These are phyloP conservation scores for Lachnellula cervina DNA, from an alignment of 2,329 filamentous ascomycete genomes.

Conservation along the genomic window DNA sequence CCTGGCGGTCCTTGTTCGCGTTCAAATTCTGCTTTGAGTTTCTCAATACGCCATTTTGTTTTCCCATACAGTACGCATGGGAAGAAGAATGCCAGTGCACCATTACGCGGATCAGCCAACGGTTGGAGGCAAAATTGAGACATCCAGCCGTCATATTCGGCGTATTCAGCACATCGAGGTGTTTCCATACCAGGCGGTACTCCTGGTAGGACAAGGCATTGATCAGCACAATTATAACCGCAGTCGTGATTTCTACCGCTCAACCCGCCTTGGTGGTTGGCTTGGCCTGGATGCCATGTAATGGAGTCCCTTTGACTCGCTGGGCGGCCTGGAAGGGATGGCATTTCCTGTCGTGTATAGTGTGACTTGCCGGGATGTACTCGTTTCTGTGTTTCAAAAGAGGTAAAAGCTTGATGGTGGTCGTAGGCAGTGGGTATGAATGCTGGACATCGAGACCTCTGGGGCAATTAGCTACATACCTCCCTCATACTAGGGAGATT, in stretches of 20 bases:
- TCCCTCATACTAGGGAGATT: not conserved
- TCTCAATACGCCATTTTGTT: slow-evolving; percentile 38
- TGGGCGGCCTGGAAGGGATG: not conserved
- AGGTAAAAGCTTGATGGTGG: no score
- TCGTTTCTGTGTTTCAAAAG: no score
- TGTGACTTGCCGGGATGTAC: no score
- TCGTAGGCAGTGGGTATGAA: not conserved
- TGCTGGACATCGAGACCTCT: not conserved
- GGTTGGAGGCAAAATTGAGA: slow-evolving; percentile 36
- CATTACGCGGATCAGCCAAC: slow-evolving; percentile 31
- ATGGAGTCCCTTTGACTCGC: not conserved
- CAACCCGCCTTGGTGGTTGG: not conserved
- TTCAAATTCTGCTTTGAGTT: no score
- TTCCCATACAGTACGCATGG: slow-evolving; percentile 41
- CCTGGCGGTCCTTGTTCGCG: no score
- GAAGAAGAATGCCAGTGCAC: slow-evolving; percentile 36
- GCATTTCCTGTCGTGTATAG: no score
- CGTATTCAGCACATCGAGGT: not conserved
- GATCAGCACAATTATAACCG: not conserved
- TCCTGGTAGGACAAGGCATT: slow-evolving; percentile 1
- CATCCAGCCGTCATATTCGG: slow-evolving; percentile 28
- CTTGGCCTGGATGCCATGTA: not conserved
- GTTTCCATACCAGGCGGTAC: not conserved
- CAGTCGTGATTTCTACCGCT: not conserved
- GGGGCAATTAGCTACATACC: not conserved